phyloP scores from a whole-genome alignment of 768 basidiomycete genomes.

The Leccinum rimulosum region DNA sequence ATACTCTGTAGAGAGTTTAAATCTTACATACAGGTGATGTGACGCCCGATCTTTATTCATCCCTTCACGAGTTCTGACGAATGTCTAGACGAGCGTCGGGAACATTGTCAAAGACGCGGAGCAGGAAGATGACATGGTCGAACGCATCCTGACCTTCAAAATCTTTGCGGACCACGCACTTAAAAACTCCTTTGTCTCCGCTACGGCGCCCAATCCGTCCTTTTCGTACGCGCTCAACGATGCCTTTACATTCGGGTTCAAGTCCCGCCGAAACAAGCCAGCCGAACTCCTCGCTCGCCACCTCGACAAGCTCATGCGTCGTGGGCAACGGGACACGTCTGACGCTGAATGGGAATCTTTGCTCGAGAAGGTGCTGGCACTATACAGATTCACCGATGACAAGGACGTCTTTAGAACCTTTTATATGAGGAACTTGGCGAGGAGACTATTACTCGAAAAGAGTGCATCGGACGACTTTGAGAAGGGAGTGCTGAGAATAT shows the following conservation, averaged over 20 bases:
- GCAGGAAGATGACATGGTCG: slow-evolving; percentile 77
- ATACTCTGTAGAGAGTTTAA: slow-evolving; percentile 62
- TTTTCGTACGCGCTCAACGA: slow-evolving; percentile 69
- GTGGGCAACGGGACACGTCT: slow-evolving; percentile 69
- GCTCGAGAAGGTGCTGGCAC: slow-evolving; percentile 62
- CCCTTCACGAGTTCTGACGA: background rate
- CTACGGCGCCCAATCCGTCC: slow-evolving; percentile 44
- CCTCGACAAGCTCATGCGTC: slow-evolving; percentile 83
- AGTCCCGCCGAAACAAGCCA: slow-evolving; percentile 73
- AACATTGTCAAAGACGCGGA: slow-evolving; percentile 61
- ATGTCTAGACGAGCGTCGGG: slow-evolving; percentile 50
- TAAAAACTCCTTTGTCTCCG: slow-evolving; percentile 47
- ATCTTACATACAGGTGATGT: slow-evolving; percentile 51
- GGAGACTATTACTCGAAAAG: slow-evolving; percentile 77
- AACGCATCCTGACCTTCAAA: slow-evolving; percentile 67
- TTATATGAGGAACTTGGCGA: slow-evolving; percentile 87
- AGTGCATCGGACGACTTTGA: slow-evolving; percentile 89
- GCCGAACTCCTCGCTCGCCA: slow-evolving; percentile 94
- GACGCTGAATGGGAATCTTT: slow-evolving; percentile 61
- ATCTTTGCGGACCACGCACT: slow-evolving; percentile 51
- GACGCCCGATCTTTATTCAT: background rate
- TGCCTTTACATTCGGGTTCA: slow-evolving; percentile 74
- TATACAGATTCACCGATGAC: slow-evolving; percentile 88
- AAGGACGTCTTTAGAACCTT: slow-evolving; percentile 94
- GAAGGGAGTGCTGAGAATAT: slow-evolving; percentile 75